Evolutionary conservation across 345 rosid species (phyloP).

Genomic region (Reutealis trisperma): DNA sequence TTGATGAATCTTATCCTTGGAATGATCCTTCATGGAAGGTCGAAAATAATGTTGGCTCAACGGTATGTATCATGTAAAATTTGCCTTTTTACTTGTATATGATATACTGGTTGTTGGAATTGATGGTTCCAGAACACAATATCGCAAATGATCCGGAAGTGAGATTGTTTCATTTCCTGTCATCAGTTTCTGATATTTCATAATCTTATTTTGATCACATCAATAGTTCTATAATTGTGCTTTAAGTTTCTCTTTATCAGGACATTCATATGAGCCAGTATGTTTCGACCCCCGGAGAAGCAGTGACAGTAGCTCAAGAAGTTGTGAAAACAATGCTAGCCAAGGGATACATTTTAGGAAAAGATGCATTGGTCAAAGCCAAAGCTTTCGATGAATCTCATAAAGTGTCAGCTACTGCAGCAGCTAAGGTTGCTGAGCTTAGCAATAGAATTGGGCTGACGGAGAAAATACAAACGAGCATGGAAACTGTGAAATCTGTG

Average conservation of each 20-base stretch:
- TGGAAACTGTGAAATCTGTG: conserved; percentile 58
- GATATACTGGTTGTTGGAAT: background rate
- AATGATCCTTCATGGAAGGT: conserved; percentile 37
- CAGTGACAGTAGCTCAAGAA: conserved; percentile 72
- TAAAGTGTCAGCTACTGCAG: conserved; percentile 57
- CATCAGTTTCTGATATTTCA: background rate
- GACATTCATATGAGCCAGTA: conserved; percentile 41
- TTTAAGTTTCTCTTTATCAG: conserved; percentile 27
- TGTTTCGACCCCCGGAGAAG: conserved; percentile 68
- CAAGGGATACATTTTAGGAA: conserved; percentile 69
- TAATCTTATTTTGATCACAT: background rate
- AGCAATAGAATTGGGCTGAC: conserved; percentile 72
- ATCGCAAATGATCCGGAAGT: background rate
- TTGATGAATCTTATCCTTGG: conserved; percentile 60
- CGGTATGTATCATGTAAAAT: conserved; percentile 28
- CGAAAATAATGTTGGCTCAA: conserved; percentile 32
- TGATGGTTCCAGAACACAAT: background rate
- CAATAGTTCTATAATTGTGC: background rate
- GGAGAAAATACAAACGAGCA: conserved; percentile 54
- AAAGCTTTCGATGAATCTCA: conserved; percentile 71
- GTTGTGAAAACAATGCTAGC: conserved; percentile 76
- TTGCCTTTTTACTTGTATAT: background rate
- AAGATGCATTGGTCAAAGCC: conserved; percentile 71
- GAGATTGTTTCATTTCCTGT: background rate
- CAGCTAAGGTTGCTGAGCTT: conserved; percentile 64